Evolutionary conservation across 768 basidiomycete genomes (phyloP).

Genomic region (Artomyces pyxidatus): DNA sequence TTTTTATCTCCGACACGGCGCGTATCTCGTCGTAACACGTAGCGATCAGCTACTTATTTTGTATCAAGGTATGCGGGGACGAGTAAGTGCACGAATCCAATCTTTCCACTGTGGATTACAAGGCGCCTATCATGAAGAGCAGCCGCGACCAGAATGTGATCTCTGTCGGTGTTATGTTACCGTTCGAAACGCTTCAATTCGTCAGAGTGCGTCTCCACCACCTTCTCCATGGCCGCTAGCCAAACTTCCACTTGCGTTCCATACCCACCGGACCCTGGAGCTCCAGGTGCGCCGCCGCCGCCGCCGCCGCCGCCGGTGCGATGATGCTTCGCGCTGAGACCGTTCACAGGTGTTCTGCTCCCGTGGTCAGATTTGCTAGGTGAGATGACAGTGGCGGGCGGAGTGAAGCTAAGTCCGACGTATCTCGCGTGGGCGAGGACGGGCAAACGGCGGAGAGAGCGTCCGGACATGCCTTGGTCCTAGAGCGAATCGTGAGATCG

Average conservation of each 20-base stretch:
- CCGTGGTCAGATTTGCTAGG: no score
- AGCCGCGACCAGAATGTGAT: no score
- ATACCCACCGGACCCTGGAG: conserved; percentile 12
- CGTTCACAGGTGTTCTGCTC: no score
- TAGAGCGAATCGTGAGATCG: conserved; percentile 19
- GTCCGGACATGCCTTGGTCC: conserved; percentile 83
- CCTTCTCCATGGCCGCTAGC: conserved; percentile 80
- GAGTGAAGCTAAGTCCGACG: conserved; percentile 36
- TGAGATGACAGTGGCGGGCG: background rate
- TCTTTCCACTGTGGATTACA: no score
- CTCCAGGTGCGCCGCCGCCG: background rate
- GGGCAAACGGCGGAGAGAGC: conserved; percentile 86
- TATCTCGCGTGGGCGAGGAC: conserved; percentile 86
- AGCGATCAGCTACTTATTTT: no score
- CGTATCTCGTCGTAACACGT: no score
- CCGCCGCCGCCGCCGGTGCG: background rate
- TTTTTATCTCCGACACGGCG: background rate
- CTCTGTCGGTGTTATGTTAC: no score
- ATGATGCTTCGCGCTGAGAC: background rate
- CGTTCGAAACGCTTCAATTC: conserved; percentile 43
- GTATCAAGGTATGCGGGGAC: no score
- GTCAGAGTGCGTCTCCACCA: conserved; percentile 49
- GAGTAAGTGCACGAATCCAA: no score
- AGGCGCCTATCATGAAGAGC: no score
- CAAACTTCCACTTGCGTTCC: conserved; percentile 53